Evolutionary conservation across 352 stramenopile species (phyloP).

Genomic region (Pythium myriotylum): DNA sequence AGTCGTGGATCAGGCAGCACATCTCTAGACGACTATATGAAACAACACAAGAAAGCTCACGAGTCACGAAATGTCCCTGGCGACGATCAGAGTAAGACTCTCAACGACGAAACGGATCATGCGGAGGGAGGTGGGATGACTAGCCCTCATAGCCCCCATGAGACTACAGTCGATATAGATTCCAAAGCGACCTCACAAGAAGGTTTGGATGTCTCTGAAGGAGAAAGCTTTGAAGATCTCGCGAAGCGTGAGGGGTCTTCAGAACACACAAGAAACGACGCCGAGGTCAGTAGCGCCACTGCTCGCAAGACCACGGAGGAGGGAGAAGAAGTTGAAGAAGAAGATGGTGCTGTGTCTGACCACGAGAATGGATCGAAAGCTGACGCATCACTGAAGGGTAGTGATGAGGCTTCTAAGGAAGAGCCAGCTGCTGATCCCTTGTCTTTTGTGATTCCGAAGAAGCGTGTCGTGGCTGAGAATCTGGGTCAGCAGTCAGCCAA

Average conservation of each 20-base stretch:
- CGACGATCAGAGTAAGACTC: not conserved
- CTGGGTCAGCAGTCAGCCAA: no score
- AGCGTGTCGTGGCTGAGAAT: conserved; percentile 11
- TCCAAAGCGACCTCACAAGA: no score
- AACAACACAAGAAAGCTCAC: conserved; percentile 1
- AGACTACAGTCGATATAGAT: conserved; percentile 11
- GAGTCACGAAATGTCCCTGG: not conserved
- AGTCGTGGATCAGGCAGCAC: not conserved
- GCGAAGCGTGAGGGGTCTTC: no score
- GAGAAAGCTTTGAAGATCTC: conserved; percentile 3
- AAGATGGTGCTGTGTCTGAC: conserved; percentile 29
- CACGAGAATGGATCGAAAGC: not conserved
- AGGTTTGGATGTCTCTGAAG: no score
- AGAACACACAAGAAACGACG: no score
- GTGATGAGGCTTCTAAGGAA: no score
- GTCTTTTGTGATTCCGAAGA: conserved; percentile 53
- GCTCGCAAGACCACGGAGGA: conserved; percentile 4
- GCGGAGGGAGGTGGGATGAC: not conserved
- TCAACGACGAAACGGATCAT: not conserved
- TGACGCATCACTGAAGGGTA: not conserved
- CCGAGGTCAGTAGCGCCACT: not conserved
- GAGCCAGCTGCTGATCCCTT: conserved; percentile 22
- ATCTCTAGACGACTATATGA: conserved; percentile 25
- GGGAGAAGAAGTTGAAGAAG: conserved; percentile 11
- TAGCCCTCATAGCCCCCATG: no score